phyloP scores from a whole-genome alignment of 2,329 filamentous ascomycete genomes.

The Colletotrichum brevisporum region DNA sequence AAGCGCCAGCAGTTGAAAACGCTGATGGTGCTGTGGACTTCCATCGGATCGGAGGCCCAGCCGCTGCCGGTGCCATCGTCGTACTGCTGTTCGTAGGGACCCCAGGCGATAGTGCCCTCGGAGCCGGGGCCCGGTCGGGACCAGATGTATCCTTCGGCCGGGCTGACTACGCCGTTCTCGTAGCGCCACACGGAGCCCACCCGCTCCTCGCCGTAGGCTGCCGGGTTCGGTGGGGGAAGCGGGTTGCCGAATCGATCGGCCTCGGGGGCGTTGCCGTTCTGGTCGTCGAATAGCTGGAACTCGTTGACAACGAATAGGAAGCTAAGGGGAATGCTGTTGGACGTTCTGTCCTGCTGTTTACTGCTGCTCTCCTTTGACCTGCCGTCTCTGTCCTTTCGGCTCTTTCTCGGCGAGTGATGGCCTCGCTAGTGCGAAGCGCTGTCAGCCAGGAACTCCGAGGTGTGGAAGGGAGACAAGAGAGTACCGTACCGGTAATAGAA shows the following conservation, averaged over 20 bases:
- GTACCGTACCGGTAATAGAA: not conserved
- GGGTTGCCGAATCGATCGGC: slow-evolving; percentile 47
- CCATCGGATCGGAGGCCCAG: not conserved
- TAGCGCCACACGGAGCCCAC: slow-evolving; percentile 55
- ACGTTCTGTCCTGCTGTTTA: slow-evolving; percentile 1
- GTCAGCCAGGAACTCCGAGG: too few species aligned
- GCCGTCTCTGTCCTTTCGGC: not conserved
- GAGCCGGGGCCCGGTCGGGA: slow-evolving; percentile 26
- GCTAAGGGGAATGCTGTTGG: slow-evolving; percentile 37
- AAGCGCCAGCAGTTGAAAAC: slow-evolving; percentile 42
- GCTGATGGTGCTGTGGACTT: slow-evolving; percentile 15
- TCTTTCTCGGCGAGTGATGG: not conserved
- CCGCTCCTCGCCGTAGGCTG: slow-evolving; percentile 47
- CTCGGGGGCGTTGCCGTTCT: slow-evolving; percentile 13
- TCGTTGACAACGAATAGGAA: slow-evolving; percentile 59
- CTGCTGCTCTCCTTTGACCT: not conserved
- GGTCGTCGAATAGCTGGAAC: slow-evolving; percentile 43
- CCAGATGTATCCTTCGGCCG: slow-evolving; percentile 45
- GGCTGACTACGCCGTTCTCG: slow-evolving; percentile 46
- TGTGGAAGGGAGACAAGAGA: not conserved
- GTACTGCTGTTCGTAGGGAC: not conserved
- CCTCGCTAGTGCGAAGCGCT: not conserved
- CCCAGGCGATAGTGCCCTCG: not conserved
- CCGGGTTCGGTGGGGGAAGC: slow-evolving; percentile 47
- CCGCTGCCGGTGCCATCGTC: not conserved